These are phyloP conservation scores for Colletotrichum shisoi DNA, from an alignment of 2,329 filamentous ascomycete species.

Conservation along the genomic window DNA sequence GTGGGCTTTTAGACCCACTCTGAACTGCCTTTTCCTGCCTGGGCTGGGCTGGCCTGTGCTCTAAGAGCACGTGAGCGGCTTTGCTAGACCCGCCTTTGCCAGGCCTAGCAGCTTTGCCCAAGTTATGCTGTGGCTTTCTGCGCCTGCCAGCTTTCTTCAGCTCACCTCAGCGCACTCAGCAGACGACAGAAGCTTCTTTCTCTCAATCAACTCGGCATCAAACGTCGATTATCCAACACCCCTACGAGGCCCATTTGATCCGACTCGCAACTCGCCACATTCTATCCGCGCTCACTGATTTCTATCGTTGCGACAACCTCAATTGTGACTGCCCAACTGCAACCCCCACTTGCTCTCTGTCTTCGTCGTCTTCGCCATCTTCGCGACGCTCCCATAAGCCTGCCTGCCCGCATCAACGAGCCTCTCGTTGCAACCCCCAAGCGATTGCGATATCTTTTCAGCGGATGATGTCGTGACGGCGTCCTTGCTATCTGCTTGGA, in stretches of 20 bases:
- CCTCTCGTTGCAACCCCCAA: slow-evolving; percentile 14
- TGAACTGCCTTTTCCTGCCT: slow-evolving; percentile 3
- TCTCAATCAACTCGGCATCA: slow-evolving; percentile 1
- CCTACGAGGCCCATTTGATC: background rate
- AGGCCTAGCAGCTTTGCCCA: background rate
- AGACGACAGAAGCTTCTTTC: background rate
- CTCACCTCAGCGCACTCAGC: background rate
- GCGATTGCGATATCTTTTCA: slow-evolving; percentile 29
- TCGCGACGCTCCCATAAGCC: slow-evolving; percentile 26
- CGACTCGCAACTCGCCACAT: background rate
- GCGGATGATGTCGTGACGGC: slow-evolving; percentile 35
- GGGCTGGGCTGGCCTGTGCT: slow-evolving; percentile 8
- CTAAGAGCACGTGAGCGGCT: slow-evolving; percentile 27
- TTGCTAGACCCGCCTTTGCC: background rate
- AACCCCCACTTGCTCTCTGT: slow-evolving; percentile 20
- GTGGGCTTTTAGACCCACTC: background rate
- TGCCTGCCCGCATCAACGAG: slow-evolving; percentile 20
- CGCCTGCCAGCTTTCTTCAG: slow-evolving; percentile 1
- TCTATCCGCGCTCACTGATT: slow-evolving; percentile 13
- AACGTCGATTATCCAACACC: slow-evolving; percentile 5
- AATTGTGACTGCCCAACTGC: slow-evolving; percentile 28
- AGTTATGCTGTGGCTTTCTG: slow-evolving; percentile 16
- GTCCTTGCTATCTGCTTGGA: slow-evolving; percentile 36
- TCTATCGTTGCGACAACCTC: slow-evolving; percentile 10
- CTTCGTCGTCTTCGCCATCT: slow-evolving; percentile 12